phyloP scores from a whole-genome alignment of 257 asterid species.

The Osmanthus fragrans region DNA sequence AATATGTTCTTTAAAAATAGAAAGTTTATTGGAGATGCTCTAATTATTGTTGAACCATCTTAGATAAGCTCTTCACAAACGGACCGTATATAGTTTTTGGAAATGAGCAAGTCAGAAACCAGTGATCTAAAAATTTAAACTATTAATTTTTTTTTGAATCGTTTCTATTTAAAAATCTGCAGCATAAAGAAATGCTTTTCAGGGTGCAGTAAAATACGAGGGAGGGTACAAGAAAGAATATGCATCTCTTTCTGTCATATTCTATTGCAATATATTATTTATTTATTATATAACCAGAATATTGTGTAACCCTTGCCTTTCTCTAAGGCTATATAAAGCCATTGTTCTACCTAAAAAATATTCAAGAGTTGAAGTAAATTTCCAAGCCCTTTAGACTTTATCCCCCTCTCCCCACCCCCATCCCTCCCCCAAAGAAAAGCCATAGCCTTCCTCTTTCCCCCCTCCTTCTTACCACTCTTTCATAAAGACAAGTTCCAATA shows the following conservation, averaged over 20 bases:
- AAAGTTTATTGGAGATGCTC: no score
- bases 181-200: background rate
- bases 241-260: constrained; percentile 20
- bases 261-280: background rate
- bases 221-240: constrained; percentile 26
- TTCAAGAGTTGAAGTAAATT: constrained; percentile 45
- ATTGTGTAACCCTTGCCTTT: constrained; percentile 25
- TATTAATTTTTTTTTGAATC: no score
- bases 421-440: background rate
- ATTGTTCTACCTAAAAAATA: background rate
- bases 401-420: background rate
- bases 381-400: constrained; percentile 8
- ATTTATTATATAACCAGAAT: constrained; percentile 13
- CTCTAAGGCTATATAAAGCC: constrained; percentile 44
- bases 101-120: no score
- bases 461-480: background rate
- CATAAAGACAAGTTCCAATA: background rate
- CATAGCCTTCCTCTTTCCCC: background rate
- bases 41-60: no score
- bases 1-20: no score
- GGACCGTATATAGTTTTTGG: background rate
- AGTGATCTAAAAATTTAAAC: no score
- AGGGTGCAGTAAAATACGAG: constrained; percentile 22
- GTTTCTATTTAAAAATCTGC: background rate
- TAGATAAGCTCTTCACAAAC: no score